Percentiles rank a stretch among this genome's conserved stretches.
Evolutionary conservation across 2,329 filamentous ascomycete species (phyloP).

Genomic region (Daldinia sp.): DNA sequence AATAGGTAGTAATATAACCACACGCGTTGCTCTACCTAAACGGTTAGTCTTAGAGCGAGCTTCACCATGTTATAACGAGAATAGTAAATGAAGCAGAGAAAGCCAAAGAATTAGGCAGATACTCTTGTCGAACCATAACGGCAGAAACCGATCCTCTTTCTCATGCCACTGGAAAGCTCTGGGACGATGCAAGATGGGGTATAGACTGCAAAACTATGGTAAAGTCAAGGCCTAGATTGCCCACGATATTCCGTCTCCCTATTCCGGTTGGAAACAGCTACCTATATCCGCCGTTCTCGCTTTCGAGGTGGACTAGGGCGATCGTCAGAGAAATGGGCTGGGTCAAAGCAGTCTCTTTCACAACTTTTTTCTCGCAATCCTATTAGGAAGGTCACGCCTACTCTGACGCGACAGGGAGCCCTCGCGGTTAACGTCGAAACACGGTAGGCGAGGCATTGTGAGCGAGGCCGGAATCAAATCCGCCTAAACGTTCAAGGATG

Average conservation of each 20-base stretch:
- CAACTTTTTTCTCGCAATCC: neutral
- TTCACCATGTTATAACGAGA: neutral
- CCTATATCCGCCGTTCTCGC: neutral
- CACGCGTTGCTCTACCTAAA: neutral
- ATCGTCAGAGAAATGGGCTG: neutral
- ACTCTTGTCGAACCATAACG: neutral
- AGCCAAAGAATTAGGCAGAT: neutral
- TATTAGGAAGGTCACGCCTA: neutral
- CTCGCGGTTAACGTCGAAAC: neutral
- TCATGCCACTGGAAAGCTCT: neutral
- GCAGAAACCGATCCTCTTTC: neutral
- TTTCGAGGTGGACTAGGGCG: neutral
- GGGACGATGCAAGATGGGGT: neutral
- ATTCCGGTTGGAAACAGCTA: neutral
- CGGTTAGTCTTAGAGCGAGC: neutral
- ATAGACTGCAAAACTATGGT: neutral
- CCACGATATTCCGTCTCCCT: neutral
- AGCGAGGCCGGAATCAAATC: constrained; percentile 1
- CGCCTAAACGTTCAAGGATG: neutral
- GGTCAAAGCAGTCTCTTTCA: neutral
- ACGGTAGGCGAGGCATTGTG: neutral
- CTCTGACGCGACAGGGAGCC: neutral
- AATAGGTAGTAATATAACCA: neutral
- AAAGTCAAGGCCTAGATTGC: neutral
- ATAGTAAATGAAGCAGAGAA: neutral